Evolutionary conservation across 2,329 filamentous ascomycete genomes (phyloP).

Genomic region (Colletotrichum sp.): DNA sequence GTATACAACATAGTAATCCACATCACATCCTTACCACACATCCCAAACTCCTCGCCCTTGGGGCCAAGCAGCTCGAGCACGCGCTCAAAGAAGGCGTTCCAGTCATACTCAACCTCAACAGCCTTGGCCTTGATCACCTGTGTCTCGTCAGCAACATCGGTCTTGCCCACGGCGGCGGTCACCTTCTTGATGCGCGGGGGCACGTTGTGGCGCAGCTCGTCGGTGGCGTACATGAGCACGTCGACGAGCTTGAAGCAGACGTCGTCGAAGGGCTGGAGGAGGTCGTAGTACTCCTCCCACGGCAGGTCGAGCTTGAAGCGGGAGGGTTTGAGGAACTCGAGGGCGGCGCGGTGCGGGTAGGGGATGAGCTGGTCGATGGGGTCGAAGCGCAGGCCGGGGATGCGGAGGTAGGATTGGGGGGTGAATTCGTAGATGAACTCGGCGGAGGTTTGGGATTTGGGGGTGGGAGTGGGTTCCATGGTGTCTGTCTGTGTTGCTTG

Average conservation of each 20-base stretch:
- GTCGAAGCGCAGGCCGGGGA: constrained; percentile 11
- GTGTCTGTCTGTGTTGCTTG: neutral
- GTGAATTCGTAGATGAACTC: neutral
- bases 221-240: neutral
- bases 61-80: neutral
- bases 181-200: neutral
- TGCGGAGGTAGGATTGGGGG: constrained; percentile 12
- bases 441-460: neutral
- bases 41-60: neutral
- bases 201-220: neutral
- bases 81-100: neutral
- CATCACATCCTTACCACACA: constrained; percentile 1
- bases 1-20: constrained; percentile 9
- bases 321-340: neutral
- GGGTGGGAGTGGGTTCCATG: neutral
- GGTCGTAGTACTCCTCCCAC: neutral
- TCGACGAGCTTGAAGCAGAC: constrained; percentile 1
- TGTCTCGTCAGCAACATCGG: neutral
- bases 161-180: neutral
- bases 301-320: neutral
- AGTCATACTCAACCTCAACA: neutral
- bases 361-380: neutral
- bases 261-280: constrained; percentile 1
- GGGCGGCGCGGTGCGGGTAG: neutral
- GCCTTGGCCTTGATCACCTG: neutral